Conservation (phyloP, 140 eudicot species). For the Flaveria floridana region DNA sequence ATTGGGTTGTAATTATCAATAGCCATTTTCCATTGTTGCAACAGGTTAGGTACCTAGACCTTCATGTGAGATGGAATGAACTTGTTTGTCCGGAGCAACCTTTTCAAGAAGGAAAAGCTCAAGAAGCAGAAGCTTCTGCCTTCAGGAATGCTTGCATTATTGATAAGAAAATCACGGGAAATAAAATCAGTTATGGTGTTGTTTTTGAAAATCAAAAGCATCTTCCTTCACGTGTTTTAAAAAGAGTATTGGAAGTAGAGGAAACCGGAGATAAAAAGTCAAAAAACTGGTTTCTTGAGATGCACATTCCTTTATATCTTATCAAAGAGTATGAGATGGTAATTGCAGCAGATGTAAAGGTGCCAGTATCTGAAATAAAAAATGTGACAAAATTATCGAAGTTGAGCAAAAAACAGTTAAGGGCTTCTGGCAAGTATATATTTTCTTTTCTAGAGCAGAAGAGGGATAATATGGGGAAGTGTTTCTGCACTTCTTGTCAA, state of each 20-base stretch:
- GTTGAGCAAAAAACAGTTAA: constrained; percentile 50
- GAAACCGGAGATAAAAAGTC: constrained; percentile 56
- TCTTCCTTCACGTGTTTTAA: constrained; percentile 79
- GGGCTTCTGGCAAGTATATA: constrained; percentile 58
- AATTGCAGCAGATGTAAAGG: constrained; percentile 19
- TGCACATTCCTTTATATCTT: constrained; percentile 73
- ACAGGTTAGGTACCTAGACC: constrained; percentile 86
- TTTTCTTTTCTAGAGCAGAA: constrained; percentile 59
- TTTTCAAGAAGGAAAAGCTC: constrained; percentile 72
- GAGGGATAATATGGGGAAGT: constrained; percentile 49
- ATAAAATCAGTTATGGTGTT: constrained; percentile 64
- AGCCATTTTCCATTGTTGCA: constrained; percentile 21
- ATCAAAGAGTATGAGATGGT: constrained; percentile 70
- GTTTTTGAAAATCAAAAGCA: constrained; percentile 84
- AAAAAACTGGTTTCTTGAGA: constrained; percentile 78
- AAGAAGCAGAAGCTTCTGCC: constrained; percentile 80
- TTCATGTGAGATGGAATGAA: constrained; percentile 82
- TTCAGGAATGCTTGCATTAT: constrained; percentile 79
- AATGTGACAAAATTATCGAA: constrained; percentile 36
- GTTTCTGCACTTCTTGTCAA: constrained; percentile 64
- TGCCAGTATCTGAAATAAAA: constrained; percentile 27
- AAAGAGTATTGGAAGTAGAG: constrained; percentile 63
- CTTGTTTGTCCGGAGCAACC: constrained; percentile 74
- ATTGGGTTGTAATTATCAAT: neutral
- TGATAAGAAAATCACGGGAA: constrained; percentile 55